These are phyloP conservation scores for Inosperma sp. DNA, from an alignment of 768 basidiomycete genomes.

Conservation along the genomic window DNA sequence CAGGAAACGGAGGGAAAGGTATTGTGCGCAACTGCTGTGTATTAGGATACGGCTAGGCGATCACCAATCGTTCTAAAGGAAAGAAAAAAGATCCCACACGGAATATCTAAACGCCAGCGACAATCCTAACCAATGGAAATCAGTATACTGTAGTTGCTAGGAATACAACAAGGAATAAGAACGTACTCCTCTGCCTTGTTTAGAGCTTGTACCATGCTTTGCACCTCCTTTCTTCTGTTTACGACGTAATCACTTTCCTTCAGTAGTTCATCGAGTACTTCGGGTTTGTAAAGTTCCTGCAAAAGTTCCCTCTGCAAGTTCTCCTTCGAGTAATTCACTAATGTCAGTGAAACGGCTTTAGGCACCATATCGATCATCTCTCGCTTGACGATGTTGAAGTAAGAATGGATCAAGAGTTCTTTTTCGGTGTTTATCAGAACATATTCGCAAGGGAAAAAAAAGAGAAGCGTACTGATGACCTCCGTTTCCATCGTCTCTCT, in stretches of 20 bases:
- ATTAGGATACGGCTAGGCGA: too few species aligned
- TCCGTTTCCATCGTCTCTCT: constrained; percentile 98
- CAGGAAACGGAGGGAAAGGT: too few species aligned
- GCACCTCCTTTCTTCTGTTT: constrained; percentile 87
- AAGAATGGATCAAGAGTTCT: constrained; percentile 95
- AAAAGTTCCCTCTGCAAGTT: constrained; percentile 90
- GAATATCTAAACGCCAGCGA: constrained; percentile 27
- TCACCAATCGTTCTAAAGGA: too few species aligned
- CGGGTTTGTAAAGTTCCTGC: constrained; percentile 95
- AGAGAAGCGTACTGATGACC: constrained; percentile 81
- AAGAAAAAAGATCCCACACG: background rate
- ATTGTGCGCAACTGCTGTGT: too few species aligned
- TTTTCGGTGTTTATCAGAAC: constrained; percentile 1
- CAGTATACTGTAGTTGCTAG: background rate
- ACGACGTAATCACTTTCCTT: constrained; percentile 93
- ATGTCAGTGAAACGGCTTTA: constrained; percentile 87
- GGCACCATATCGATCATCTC: constrained; percentile 99
- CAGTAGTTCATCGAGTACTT: constrained; percentile 89
- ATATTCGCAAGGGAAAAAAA: background rate
- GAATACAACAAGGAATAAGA: constrained; percentile 6
- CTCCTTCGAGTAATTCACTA: constrained; percentile 92
- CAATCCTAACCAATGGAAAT: constrained; percentile 29
- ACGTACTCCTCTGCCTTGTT: constrained; percentile 96
- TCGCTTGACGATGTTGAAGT: constrained; percentile 97
- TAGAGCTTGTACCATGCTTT: constrained; percentile 87